Base-by-base conservation (phyloP, 1,284 basidiomycete species). In the Cryptococcus floricola region DNA sequence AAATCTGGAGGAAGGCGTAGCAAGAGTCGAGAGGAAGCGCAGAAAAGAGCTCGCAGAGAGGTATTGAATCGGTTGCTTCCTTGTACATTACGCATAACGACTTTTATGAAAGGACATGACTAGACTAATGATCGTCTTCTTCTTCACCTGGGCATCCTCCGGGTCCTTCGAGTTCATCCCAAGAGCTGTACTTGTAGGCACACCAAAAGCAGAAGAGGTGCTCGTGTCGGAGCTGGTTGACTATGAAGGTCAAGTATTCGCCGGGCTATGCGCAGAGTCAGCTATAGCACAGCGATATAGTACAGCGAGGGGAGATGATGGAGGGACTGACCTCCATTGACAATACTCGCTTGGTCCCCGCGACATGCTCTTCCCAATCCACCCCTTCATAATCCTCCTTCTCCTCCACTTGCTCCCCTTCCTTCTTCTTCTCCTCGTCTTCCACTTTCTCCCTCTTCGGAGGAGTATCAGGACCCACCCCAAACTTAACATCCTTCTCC, bases 141-240 rank as follows among this genome's bases (percentile, higher is more conserved):
- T 73, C 70, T 56, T 71, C 66, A 8, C 76, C 76, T 3, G 76
- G 76, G 65, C 76, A 77, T 23, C 76, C 76, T 0, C 74, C 76
- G 0, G 67, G 59, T 19, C 62, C 74, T 4, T 77, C 71, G 70
- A 77, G 72, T 64, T 76, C 76, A 13, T 69, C 70, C 38, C 61
- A 73, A 42, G 61, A 66, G 5, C 19, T 50, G 50, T 77, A 77
- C 53, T 68, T 65, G 46, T 61, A 68, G 13, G 67, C 66, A 43
- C 76, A 77, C 74, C 74, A 77, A 57, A 76, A 75, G 48, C 76
- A 77, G 58, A 71, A 76, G 19, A 73, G 54, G 57, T 76, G 68
- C 49, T 76, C 74, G 58, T 68, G 55, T 6, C 76, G 65, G 4
- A 77, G 62, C 54, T 74, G 71, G 23, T 66, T 66, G 37, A 75